Conservation (phyloP, 116 monocot genomes). For the Phalaenopsis hybrid region DNA sequence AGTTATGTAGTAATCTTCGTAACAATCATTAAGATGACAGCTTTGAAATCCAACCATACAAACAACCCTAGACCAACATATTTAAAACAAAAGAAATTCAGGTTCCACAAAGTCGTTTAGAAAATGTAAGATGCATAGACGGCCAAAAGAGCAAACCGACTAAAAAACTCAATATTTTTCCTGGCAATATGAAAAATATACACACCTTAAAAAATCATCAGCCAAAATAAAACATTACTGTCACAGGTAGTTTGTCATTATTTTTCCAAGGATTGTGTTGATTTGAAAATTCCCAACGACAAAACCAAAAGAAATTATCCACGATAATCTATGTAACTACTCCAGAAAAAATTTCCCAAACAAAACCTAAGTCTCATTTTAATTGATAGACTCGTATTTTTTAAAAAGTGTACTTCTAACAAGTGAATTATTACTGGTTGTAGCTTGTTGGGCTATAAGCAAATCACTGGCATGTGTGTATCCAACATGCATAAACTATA, state of each 20-base stretch:
- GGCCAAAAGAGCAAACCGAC: not conserved
- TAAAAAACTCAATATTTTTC: not conserved
- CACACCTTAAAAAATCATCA: not conserved
- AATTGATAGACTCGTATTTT: no score
- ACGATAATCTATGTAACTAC: no score
- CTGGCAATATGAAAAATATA: not conserved
- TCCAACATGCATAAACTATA: no score
- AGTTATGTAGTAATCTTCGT: not conserved
- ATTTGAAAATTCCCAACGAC: not conserved
- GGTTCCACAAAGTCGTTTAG: not conserved
- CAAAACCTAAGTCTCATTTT: no score
- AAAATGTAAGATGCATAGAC: not conserved
- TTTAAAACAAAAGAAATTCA: not conserved
- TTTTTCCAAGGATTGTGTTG: not conserved
- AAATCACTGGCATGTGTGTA: no score
- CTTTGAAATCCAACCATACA: not conserved
- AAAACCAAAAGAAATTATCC: not conserved
- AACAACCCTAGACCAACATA: not conserved
- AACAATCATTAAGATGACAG: not conserved
- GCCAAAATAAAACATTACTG: not conserved
- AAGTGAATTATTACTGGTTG: no score
- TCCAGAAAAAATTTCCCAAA: no score
- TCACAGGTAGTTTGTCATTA: not conserved
- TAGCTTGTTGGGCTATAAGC: no score
- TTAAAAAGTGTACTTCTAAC: no score